A percentile compares a stretch with the other conserved stretches of the same genome.
Evolutionary conservation across 805 yeast species (phyloP).

Genomic region (Teunomyces funiuensis): DNA sequence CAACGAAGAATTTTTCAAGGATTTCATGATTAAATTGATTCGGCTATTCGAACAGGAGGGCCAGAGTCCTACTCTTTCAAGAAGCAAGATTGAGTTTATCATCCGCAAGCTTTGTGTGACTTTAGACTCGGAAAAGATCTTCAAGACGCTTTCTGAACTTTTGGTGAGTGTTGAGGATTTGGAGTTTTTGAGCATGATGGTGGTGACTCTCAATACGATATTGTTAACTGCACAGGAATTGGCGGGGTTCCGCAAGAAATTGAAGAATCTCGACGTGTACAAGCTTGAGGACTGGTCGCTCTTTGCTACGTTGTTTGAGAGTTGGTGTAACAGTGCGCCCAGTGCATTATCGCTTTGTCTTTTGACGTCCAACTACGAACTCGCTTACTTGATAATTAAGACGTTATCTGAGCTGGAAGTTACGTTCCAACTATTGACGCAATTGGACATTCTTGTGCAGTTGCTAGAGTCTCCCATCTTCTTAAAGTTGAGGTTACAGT

Average conservation of each 20-base stretch:
- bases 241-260: conserved; percentile 61
- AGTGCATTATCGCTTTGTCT: conserved; percentile 84
- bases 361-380: conserved; percentile 82
- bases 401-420: conserved; percentile 81
- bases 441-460: conserved; percentile 86
- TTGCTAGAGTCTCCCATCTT: conserved; percentile 90
- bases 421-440: conserved; percentile 74
- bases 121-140: conserved; percentile 79
- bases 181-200: conserved; percentile 74
- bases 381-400: conserved; percentile 80
- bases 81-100: conserved; percentile 67
- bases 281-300: conserved; percentile 62
- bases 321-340: conserved; percentile 92
- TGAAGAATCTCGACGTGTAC: conserved; percentile 52
- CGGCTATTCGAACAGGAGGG: conserved; percentile 56
- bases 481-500: conserved; percentile 78
- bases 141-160: conserved; percentile 75
- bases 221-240: conserved; percentile 85
- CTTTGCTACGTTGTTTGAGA: conserved; percentile 73
- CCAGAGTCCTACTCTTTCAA: conserved; percentile 51
- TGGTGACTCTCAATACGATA: conserved; percentile 85
- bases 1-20: conserved; percentile 72
- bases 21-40: conserved; percentile 71
- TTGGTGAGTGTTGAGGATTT: conserved; percentile 52
- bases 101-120: conserved; percentile 80